These are phyloP conservation scores for Xylariomycetidae sp. DNA, from an alignment of 2,329 filamentous ascomycete genomes.

Conservation along the genomic window DNA sequence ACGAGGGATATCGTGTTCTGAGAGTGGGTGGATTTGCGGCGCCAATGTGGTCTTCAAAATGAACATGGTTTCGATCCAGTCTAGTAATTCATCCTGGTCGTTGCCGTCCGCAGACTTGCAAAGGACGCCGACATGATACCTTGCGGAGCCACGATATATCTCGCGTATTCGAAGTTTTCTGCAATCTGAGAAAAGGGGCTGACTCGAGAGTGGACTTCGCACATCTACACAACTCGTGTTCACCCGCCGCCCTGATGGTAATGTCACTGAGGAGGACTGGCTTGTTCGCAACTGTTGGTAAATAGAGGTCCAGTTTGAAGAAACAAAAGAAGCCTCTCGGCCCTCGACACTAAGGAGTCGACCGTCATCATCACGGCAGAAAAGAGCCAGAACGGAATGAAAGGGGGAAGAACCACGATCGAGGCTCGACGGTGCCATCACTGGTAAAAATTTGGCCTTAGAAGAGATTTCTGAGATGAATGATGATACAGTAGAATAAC, in stretches of 20 bases:
- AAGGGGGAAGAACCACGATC: conserved; percentile 6
- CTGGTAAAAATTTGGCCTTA: no score
- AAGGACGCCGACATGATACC: conserved; percentile 6
- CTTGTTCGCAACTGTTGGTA: conserved; percentile 1
- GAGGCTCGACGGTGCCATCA: conserved; percentile 5
- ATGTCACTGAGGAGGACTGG: not conserved
- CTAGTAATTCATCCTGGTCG: not conserved
- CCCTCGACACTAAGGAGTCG: conserved; percentile 6
- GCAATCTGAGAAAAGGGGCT: not conserved
- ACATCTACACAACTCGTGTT: no score
- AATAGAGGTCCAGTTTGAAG: conserved; percentile 3
- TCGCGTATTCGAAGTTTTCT: conserved; percentile 3
- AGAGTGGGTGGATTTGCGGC: not conserved
- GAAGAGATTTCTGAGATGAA: no score
- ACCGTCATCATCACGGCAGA: conserved; percentile 5
- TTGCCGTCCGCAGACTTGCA: not conserved
- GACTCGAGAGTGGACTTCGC: no score
- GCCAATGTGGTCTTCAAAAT: conserved; percentile 3
- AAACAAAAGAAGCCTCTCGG: conserved; percentile 1
- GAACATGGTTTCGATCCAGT: conserved; percentile 8
- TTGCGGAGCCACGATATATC: conserved; percentile 4
- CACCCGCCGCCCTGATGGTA: conserved; percentile 1
- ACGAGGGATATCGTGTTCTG: not conserved
- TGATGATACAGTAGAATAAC: no score
- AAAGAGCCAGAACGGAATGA: conserved; percentile 3